These are phyloP conservation scores for Lenwebbia sp. DNA, from an alignment of 345 rosid species.

Conservation along the genomic window DNA sequence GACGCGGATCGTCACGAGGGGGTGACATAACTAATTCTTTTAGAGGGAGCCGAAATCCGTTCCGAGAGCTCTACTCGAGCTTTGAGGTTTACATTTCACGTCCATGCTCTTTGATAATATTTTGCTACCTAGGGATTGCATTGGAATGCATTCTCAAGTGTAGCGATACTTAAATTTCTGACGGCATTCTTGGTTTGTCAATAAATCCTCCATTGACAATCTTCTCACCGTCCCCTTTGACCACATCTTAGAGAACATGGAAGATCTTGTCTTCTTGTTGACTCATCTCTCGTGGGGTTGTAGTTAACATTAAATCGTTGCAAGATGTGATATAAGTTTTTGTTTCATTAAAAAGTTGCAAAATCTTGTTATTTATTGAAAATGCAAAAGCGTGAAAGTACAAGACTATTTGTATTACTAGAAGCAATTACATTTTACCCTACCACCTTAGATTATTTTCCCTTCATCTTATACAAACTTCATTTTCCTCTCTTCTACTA, in stretches of 20 bases:
- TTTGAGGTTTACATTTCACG: neutral
- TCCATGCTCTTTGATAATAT: neutral
- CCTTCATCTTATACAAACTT: too few species aligned
- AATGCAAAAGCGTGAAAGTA: too few species aligned
- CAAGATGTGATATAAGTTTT: too few species aligned
- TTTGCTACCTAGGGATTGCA: neutral
- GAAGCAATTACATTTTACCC: too few species aligned
- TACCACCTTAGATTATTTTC: too few species aligned
- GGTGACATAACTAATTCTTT: slow-evolving; percentile 22
- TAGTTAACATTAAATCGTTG: too few species aligned
- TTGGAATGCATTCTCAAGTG: neutral
- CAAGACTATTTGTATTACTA: too few species aligned
- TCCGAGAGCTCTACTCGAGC: neutral
- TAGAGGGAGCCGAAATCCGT: neutral
- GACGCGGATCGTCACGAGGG: slow-evolving; percentile 33
- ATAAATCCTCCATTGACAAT: neutral
- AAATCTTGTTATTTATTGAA: too few species aligned
- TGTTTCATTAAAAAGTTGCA: too few species aligned
- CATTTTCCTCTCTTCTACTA: too few species aligned
- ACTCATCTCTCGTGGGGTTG: neutral
- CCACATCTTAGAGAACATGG: neutral
- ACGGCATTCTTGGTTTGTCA: neutral
- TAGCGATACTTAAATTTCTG: neutral
- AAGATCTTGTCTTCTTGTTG: neutral
- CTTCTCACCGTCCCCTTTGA: neutral